phyloP scores from a whole-genome alignment of 1,139 yeast genomes.

The Taphrina flavorubra region DNA sequence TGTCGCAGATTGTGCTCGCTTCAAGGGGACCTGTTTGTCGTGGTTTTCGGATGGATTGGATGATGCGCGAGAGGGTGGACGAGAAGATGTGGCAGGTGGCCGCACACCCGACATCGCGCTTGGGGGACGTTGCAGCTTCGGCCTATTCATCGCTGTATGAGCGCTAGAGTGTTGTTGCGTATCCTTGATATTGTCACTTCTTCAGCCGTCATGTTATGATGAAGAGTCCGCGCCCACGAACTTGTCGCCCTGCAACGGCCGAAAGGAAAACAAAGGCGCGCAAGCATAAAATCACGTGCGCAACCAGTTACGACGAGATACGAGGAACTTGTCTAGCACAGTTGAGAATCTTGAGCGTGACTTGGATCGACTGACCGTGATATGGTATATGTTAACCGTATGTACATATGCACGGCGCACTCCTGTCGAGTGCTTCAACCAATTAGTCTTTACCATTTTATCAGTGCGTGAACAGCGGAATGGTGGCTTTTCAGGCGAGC shows the following conservation, averaged over 20 bases:
- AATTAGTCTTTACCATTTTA: no score
- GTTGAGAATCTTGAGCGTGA: no score
- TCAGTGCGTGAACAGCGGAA: no score
- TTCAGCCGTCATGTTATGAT: conserved; percentile 5
- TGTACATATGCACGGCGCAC: no score
- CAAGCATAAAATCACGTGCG: conserved; percentile 1
- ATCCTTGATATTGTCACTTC: not conserved
- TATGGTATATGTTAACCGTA: no score
- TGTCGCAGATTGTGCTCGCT: conserved; percentile 12
- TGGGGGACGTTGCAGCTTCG: conserved; percentile 33
- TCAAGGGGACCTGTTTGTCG: conserved; percentile 17
- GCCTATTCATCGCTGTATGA: conserved; percentile 16
- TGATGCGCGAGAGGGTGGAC: conserved; percentile 38
- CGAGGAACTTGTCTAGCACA: not conserved
- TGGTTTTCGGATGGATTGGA: conserved; percentile 13
- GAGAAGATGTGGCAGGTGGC: conserved; percentile 27
- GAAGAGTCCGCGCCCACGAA: not conserved
- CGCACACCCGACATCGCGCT: conserved; percentile 37
- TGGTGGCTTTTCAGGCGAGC: not conserved
- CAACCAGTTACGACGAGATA: not conserved
- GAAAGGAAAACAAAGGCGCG: conserved; percentile 20
- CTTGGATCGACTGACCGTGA: no score
- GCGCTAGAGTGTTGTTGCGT: no score
- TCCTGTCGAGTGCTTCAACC: no score
- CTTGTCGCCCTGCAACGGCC: not conserved